Conservation (phyloP, 2,329 filamentous ascomycete genomes). For the Aotearoamyces nothofagi region DNA sequence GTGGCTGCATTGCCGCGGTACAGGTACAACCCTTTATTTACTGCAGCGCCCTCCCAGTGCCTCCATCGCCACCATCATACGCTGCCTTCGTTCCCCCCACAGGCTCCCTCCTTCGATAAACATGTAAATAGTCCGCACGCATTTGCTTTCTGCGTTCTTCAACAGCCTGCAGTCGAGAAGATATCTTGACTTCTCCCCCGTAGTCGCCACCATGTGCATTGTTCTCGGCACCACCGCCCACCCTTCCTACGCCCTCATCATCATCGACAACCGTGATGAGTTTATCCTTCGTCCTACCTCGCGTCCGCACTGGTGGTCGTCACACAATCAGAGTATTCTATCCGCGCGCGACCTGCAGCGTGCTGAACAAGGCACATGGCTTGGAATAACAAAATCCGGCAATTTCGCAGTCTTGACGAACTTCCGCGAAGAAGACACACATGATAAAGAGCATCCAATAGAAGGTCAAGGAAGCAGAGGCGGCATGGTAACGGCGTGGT, state of each 20-base stretch:
- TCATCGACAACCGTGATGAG: conserved; percentile 68
- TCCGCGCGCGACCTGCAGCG: conserved; percentile 47
- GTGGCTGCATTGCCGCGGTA: no score
- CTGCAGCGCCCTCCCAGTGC: no score
- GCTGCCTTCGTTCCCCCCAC: no score
- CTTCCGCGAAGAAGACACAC: conserved; percentile 38
- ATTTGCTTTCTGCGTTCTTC: no score
- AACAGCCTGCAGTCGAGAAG: no score
- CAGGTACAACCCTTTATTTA: no score
- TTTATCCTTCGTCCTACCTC: conserved; percentile 50
- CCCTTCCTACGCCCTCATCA: conserved; percentile 58
- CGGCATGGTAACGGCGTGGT: conserved; percentile 48
- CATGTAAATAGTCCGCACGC: no score
- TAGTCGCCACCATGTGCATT: conserved; percentile 67
- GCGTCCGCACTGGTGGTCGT: conserved; percentile 45
- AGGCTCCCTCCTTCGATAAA: no score
- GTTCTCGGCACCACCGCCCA: conserved; percentile 61
- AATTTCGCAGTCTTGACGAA: conserved; percentile 51
- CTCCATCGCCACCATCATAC: no score
- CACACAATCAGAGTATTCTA: conserved; percentile 25
- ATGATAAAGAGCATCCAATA: conserved; percentile 35
- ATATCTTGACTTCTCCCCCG: no score
- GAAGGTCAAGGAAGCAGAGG: conserved; percentile 42
- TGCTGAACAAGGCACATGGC: conserved; percentile 48
- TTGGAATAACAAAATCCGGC: conserved; percentile 44